phyloP scores from a whole-genome alignment of 345 rosid genomes.

The Citrus hindsii region DNA sequence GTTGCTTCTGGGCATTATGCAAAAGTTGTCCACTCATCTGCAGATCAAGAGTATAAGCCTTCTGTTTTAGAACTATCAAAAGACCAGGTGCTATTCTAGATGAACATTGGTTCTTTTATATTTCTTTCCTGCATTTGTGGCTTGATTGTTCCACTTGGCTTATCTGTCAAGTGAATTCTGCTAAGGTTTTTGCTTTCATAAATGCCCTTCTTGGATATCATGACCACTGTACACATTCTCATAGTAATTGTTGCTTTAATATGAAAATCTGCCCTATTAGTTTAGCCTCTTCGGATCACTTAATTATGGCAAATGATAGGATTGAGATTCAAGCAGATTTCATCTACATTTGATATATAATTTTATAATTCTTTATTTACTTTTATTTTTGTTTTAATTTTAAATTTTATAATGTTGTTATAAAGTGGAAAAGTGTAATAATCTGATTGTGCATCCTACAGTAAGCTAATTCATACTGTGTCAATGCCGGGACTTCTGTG shows the following conservation, averaged over 20 bases:
- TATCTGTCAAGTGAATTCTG: not conserved
- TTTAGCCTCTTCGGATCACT: not conserved
- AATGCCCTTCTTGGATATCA: not conserved
- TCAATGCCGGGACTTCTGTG: not conserved
- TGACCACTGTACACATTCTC: not conserved
- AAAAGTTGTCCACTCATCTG: constrained; percentile 61
- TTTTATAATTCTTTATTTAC: not conserved
- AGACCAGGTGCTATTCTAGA: constrained; percentile 52
- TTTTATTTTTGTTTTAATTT: not conserved
- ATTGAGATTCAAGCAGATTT: not conserved
- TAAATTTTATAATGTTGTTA: not conserved
- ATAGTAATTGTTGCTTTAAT: not conserved
- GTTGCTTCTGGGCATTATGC: constrained; percentile 96
- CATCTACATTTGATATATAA: not conserved
- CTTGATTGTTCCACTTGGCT: not conserved
- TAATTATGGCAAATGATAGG: not conserved
- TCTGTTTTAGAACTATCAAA: constrained; percentile 69
- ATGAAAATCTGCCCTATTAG: not conserved
- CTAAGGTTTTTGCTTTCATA: not conserved
- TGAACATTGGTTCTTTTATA: not conserved
- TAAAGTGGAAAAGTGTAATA: not conserved
- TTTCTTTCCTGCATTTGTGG: not conserved
- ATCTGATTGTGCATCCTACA: not conserved
- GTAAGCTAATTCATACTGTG: not conserved
- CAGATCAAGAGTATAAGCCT: constrained; percentile 39